phyloP scores from a whole-genome alignment of 768 basidiomycete genomes.

The Amanita thiersii region DNA sequence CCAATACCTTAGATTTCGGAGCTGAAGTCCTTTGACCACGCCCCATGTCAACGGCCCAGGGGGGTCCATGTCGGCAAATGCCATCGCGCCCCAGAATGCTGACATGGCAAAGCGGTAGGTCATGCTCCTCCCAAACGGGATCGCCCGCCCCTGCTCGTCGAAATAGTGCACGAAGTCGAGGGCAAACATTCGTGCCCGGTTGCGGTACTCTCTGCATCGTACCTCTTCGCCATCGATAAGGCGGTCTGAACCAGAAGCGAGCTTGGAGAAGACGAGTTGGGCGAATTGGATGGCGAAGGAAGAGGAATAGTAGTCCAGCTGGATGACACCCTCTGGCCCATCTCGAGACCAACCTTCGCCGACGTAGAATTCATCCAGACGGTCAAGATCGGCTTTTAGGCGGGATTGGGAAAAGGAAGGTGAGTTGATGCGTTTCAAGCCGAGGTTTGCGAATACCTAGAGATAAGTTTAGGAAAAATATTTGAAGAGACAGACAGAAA shows the following conservation, averaged over 20 bases:
- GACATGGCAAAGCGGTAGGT: constrained; percentile 80
- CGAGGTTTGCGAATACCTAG: constrained; percentile 70
- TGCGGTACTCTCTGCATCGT: constrained; percentile 57
- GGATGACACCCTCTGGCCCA: constrained; percentile 70
- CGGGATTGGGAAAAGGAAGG: constrained; percentile 45
- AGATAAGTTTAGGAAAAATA: constrained; percentile 2
- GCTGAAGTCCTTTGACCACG: constrained; percentile 61
- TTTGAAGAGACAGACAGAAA: too few relatives aligned
- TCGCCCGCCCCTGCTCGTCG: constrained; percentile 63
- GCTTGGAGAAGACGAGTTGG: constrained; percentile 62
- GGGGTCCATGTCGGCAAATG: constrained; percentile 61
- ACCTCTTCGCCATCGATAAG: too few relatives aligned
- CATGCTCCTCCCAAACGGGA: constrained; percentile 70
- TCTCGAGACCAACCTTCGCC: constrained; percentile 72
- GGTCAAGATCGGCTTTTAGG: constrained; percentile 67
- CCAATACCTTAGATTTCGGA: constrained; percentile 72
- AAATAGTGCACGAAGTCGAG: constrained; percentile 71
- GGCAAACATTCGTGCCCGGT: constrained; percentile 55
- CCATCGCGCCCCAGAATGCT: constrained; percentile 69
- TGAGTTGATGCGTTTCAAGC: constrained; percentile 55
- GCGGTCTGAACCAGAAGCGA: constrained; percentile 55
- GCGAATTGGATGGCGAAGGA: constrained; percentile 76
- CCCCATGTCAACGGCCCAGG: constrained; percentile 71
- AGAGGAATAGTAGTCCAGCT: constrained; percentile 73
- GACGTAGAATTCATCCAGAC: constrained; percentile 75